phyloP scores from a whole-genome alignment of 2,329 filamentous ascomycete species.

The Aspergillus amoenus region DNA sequence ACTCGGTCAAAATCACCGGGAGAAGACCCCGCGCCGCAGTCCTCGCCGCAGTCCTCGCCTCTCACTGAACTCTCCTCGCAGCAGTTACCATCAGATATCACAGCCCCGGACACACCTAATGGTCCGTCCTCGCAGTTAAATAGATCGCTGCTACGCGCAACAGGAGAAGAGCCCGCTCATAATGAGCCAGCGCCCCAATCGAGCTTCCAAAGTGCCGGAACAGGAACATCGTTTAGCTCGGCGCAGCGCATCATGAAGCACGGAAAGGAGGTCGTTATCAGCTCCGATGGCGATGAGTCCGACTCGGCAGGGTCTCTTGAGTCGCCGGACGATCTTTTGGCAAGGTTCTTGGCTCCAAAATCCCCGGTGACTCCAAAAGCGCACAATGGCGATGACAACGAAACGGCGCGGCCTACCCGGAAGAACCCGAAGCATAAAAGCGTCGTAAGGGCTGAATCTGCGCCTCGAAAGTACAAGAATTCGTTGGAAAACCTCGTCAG shows the following conservation, averaged over 20 bases:
- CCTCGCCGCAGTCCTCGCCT: conserved; percentile 32
- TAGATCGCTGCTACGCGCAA: conserved; percentile 12
- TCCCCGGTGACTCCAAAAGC: background rate
- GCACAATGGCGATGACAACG: conserved; percentile 13
- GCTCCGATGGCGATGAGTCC: conserved; percentile 70
- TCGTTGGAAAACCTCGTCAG: conserved; percentile 63
- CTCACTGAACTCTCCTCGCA: conserved; percentile 26
- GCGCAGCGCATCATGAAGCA: conserved; percentile 58
- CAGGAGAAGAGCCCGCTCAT: background rate
- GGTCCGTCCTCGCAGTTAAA: conserved; percentile 16
- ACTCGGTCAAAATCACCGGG: background rate
- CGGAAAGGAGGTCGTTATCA: conserved; percentile 56
- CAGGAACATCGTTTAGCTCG: conserved; percentile 25
- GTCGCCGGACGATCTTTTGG: conserved; percentile 54
- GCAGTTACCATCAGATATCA: conserved; percentile 18
- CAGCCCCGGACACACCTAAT: conserved; percentile 18
- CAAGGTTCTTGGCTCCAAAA: conserved; percentile 22
- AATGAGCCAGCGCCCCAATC: conserved; percentile 10
- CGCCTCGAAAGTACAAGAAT: conserved; percentile 57
- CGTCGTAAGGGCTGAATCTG: conserved; percentile 1
- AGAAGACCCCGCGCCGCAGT: conserved; percentile 20
- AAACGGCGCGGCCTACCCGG: conserved; percentile 11
- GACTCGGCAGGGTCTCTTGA: conserved; percentile 58
- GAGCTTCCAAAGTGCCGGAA: conserved; percentile 21
- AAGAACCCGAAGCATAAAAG: conserved; percentile 20